Evolutionary conservation across 2,329 filamentous ascomycete species (phyloP), one percentile per base, ranked within the genome.

Genomic region (Aulographum hederae): DNA sequence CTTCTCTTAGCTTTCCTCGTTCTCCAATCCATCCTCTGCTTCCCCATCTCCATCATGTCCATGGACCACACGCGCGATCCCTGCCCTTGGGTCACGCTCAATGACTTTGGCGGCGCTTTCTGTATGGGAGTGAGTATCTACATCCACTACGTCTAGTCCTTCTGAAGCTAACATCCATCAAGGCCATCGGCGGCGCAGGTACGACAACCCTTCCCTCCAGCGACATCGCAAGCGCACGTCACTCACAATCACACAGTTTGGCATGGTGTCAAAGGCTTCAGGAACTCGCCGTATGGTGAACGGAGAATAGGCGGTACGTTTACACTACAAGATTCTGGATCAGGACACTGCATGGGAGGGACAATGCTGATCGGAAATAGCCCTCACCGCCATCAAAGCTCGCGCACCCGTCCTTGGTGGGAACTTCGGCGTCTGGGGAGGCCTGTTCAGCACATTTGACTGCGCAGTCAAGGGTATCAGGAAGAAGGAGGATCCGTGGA

Each of bases 1-100:
- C 8, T n/a, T n/a, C 8, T n/a, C 21, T 25, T n/a, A n/a, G n/a
- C 21, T n/a, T 28, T n/a, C 15, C 26, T n/a, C 6, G 12, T 28
- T 13, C 26, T 28, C 26, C 20, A 6, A n/a, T 6, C 20, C n/a
- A 6, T 23, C 20, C n/a, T 6, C 6, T n/a, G 6, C 20, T 23
- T 28, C 26, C 26, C 26, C 26, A 6, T 6, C 6, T 18, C 10
- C 28, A 6, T 16, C 26, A 35, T 25, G n/a, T 37, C 32, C 25
- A 89, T 93, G 78, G 86, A 98, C 73, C 89, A 95, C 67, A 78
- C 80, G 41, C 72, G 89, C 62, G 89, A 95, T 59, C 89, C 89
- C 39, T 95, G 89, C 60, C 89, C 89, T 34, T 95, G 78, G 76
- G 85, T 95, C 50, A 79, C 89, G 42, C 69, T 95, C 43, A 93